phyloP scores from a whole-genome alignment of 495 filamentous ascomycete genomes.

The Aspergillus nidulans region DNA sequence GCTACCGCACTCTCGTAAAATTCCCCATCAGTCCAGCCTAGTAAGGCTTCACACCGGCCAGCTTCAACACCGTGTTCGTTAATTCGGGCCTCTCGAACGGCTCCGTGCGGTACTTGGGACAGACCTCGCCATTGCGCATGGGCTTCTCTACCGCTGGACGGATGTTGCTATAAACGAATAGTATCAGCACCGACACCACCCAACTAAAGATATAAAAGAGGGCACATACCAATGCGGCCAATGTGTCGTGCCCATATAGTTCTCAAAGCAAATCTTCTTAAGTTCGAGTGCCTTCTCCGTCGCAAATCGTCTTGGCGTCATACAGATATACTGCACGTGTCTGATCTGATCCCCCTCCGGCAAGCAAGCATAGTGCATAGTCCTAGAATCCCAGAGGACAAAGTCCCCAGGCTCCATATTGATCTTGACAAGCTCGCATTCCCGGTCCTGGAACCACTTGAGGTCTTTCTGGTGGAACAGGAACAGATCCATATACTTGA shows the following conservation, averaged over 20 bases:
- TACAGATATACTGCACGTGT: conserved; percentile 31
- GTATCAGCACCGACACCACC: neutral
- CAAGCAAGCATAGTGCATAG: conserved; percentile 30
- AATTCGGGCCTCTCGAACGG: conserved; percentile 27
- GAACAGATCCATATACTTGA: conserved; percentile 25
- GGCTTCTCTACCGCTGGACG: conserved; percentile 29
- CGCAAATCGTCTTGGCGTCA: conserved; percentile 27
- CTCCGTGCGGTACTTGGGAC: conserved; percentile 23
- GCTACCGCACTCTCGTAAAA: neutral
- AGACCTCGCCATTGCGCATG: conserved; percentile 28
- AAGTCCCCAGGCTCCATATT: conserved; percentile 36
- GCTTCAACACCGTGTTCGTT: conserved; percentile 20
- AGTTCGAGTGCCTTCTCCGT: conserved; percentile 18
- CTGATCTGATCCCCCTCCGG: conserved; percentile 36
- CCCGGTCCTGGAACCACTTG: conserved; percentile 36
- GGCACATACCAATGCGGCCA: conserved; percentile 30
- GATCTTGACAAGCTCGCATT: conserved; percentile 37
- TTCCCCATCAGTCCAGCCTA: neutral
- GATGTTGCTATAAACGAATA: conserved; percentile 19
- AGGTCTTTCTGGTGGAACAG: conserved; percentile 32
- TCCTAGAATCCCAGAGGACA: conserved; percentile 39
- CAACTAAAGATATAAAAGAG: neutral
- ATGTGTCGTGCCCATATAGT: conserved; percentile 28
- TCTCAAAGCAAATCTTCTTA: conserved; percentile 28
- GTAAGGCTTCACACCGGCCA: conserved; percentile 28